Conservation (phyloP, 495 filamentous ascomycete genomes). For the Podospora sp. region DNA sequence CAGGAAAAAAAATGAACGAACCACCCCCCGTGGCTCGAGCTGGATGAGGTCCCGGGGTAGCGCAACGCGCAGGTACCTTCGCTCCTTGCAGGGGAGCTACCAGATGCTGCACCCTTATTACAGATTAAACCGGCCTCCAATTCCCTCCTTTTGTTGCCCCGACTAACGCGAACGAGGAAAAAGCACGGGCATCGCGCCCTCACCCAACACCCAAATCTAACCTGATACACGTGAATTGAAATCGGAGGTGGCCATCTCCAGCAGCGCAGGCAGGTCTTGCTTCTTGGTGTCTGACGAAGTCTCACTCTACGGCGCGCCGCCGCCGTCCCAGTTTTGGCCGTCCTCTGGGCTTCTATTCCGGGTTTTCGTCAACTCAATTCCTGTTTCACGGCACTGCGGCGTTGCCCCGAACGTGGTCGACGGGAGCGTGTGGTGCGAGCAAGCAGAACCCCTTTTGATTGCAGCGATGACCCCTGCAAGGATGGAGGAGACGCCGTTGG, state of each 20-base stretch:
- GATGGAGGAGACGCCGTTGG: not conserved
- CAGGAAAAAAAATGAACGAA: not conserved
- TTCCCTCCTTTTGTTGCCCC: not conserved
- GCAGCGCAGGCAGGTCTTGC: no score
- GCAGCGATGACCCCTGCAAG: not conserved
- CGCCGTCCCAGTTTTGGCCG: not conserved
- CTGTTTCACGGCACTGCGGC: not conserved
- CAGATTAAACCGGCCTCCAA: not conserved
- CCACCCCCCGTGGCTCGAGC: not conserved
- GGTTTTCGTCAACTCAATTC: not conserved
- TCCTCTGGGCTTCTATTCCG: not conserved
- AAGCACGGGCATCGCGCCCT: not conserved
- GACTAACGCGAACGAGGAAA: not conserved
- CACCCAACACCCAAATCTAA: no score
- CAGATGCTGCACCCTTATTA: not conserved
- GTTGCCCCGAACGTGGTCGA: not conserved
- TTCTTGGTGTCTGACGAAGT: not conserved
- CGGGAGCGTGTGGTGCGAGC: not conserved
- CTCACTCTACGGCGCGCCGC: not conserved
- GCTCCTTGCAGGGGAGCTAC: slow-evolving; percentile 1
- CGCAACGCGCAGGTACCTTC: slow-evolving; percentile 2
- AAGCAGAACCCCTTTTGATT: not conserved
- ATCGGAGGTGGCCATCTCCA: not conserved
- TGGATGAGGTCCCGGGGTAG: not conserved
- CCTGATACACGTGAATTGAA: not conserved